These are phyloP conservation scores for Cicer judaicum DNA, from an alignment of 306 rosid genomes.

Conservation along the genomic window DNA sequence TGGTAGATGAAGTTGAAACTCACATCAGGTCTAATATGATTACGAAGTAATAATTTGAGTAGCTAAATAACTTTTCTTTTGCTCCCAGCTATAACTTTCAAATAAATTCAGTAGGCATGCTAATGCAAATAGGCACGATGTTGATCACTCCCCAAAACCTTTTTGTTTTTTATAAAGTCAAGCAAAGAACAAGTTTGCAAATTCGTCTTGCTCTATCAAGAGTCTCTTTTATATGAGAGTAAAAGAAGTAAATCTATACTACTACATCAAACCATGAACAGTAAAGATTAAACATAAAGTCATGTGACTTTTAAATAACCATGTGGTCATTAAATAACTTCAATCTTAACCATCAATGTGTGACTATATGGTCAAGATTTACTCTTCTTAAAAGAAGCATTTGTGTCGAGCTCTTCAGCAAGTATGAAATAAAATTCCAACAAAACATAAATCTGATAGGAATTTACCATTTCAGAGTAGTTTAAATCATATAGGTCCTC, in stretches of 20 bases:
- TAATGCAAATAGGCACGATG: not conserved
- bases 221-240: not conserved
- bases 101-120: conserved; percentile 2
- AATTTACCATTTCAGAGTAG: conserved; percentile 91
- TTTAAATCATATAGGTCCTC: conserved; percentile 94
- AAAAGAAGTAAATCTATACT: not conserved
- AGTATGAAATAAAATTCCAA: conserved; percentile 35
- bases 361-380: not conserved
- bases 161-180: not conserved
- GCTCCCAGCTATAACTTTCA: not conserved
- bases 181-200: conserved; percentile 17
- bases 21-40: not conserved
- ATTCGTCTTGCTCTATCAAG: not conserved
- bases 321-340: not conserved
- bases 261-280: not conserved
- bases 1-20: conserved; percentile 3
- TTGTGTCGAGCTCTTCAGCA: conserved; percentile 13
- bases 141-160: not conserved
- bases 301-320: not conserved
- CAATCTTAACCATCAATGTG: not conserved
- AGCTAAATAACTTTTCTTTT: not conserved
- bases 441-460: conserved; percentile 30
- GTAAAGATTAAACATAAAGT: not conserved
- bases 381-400: not conserved
- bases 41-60: conserved; percentile 9